Evolutionary conservation across 1,139 yeast genomes (phyloP).

Genomic region (Geotrichum candidum): DNA sequence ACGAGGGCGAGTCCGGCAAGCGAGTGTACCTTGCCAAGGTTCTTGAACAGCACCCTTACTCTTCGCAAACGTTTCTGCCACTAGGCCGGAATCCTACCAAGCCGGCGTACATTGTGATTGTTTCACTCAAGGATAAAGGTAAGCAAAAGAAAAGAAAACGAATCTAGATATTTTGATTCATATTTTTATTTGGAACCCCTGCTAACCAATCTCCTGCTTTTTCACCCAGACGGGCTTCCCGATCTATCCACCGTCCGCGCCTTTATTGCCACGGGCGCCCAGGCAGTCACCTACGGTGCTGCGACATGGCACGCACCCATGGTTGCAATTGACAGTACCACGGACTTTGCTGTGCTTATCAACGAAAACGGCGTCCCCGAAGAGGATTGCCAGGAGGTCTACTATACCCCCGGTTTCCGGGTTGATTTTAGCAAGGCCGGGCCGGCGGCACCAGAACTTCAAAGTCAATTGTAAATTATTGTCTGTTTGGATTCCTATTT

Average conservation of each 20-base stretch:
- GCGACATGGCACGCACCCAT: constrained; percentile 91
- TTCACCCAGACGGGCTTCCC: constrained; percentile 46
- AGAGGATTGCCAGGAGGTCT: constrained; percentile 79
- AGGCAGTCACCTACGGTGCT: constrained; percentile 80
- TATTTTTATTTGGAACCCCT: neutral
- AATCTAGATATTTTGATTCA: neutral
- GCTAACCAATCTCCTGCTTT: constrained; percentile 18
- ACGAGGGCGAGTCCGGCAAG: constrained; percentile 4
- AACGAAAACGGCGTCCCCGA: constrained; percentile 74
- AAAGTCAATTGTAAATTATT: neutral
- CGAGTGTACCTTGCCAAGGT: constrained; percentile 53
- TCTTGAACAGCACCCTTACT: constrained; percentile 80
- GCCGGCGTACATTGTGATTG: constrained; percentile 69
- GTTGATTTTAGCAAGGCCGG: constrained; percentile 2
- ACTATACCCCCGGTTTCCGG: constrained; percentile 46
- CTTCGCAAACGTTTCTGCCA: constrained; percentile 89
- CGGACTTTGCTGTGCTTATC: constrained; percentile 81
- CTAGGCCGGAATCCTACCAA: constrained; percentile 57
- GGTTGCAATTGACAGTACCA: constrained; percentile 55
- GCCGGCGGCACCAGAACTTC: neutral
- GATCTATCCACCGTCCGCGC: constrained; percentile 56
- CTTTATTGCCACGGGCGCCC: constrained; percentile 72
- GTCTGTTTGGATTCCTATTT: neutral
- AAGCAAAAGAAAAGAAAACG: constrained; percentile 5
- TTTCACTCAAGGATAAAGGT: constrained; percentile 50